Evolutionary conservation across 176 grass and related monocot genomes (phyloP).

Genomic region (Triticum aestivum): IWGSC_CS_RefSeq_v2.1 NC_057811.1:30368611-30369110

Average conservation of each 20-base stretch:
- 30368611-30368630: not conserved
- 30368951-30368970: not conserved
- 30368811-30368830: not conserved
- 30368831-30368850: not conserved
- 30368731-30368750: not conserved
- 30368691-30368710: not conserved
- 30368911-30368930: not conserved
- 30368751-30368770: not conserved
- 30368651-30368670: not conserved
- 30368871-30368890: not conserved
- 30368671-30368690: fast-evolving
- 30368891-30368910: not conserved
- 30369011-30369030: fast-evolving
- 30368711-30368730: not conserved
- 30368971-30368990: not conserved
- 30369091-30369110: too few species aligned
- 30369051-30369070: not conserved
- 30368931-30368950: fast-evolving
- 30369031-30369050: not conserved
- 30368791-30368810: fast-evolving
- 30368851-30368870: fast-evolving
- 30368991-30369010: not conserved
- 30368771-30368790: not conserved
- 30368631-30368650: not conserved
- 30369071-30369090: not conserved